Conservation (phyloP, 257 asterid species). For the Nicotiana paniculata region DNA sequence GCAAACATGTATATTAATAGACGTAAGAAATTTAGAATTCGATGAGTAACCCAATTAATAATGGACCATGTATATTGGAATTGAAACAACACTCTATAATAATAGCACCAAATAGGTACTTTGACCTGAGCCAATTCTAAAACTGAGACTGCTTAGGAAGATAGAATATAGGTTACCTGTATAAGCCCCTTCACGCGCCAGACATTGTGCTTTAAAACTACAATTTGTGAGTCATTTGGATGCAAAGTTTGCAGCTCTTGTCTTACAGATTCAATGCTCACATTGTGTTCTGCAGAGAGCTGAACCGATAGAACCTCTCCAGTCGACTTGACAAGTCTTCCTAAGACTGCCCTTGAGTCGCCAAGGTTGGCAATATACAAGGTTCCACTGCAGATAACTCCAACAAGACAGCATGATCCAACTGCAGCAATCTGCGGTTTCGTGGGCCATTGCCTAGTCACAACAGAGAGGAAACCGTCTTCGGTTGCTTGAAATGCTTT, state of each 20-base stretch:
- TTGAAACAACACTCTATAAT: background rate
- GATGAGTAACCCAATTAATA: background rate
- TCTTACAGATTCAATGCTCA: constrained; percentile 54
- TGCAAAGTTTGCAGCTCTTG: constrained; percentile 53
- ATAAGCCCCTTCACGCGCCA: constrained; percentile 79
- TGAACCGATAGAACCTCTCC: constrained; percentile 58
- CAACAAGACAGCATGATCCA: constrained; percentile 73
- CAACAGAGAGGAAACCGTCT: constrained; percentile 57
- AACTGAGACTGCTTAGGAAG: background rate
- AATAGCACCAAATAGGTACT: background rate
- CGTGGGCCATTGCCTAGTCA: constrained; percentile 46
- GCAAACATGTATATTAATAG: too few relatives aligned
- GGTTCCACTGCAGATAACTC: constrained; percentile 49
- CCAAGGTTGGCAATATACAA: constrained; percentile 65
- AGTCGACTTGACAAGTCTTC: constrained; percentile 56
- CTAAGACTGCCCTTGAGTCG: constrained; percentile 65
- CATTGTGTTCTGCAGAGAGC: constrained; percentile 66
- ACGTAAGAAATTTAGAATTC: background rate
- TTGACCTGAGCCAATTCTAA: background rate
- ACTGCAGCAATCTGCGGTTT: constrained; percentile 65
- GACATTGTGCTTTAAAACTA: constrained; percentile 66
- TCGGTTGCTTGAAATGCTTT: constrained; percentile 66
- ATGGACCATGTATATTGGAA: background rate
- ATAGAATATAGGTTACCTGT: constrained; percentile 31
- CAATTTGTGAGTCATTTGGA: constrained; percentile 63